These are phyloP conservation scores for Sungouiella blattae DNA, from an alignment of 805 yeast species.

Conservation along the genomic window DNA sequence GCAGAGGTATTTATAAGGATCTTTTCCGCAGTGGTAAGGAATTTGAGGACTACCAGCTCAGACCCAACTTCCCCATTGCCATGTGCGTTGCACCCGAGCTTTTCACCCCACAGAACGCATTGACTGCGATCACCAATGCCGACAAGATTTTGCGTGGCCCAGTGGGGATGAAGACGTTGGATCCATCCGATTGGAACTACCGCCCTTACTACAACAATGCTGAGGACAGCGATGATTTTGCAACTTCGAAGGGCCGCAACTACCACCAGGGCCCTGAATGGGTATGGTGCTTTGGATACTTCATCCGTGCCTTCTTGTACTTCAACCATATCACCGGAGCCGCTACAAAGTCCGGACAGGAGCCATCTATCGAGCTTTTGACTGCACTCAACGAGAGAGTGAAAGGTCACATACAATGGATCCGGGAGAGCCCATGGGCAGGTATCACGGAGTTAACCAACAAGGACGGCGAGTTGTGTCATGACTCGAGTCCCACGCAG, in stretches of 20 bases:
- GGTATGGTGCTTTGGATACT: constrained; percentile 91
- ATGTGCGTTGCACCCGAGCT: constrained; percentile 94
- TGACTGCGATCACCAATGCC: constrained; percentile 64
- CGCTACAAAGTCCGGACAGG: constrained; percentile 26
- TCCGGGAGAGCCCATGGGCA: constrained; percentile 80
- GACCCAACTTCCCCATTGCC: constrained; percentile 92
- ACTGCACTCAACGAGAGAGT: constrained; percentile 61
- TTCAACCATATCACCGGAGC: constrained; percentile 45
- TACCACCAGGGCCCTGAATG: constrained; percentile 99
- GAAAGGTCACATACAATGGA: constrained; percentile 64
- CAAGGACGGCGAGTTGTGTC: constrained; percentile 76
- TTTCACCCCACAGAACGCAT: constrained; percentile 60
- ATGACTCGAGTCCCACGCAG: constrained; percentile 91
- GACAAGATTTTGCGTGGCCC: constrained; percentile 81
- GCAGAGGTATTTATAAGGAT: constrained; percentile 95
- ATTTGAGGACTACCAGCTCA: constrained; percentile 87
- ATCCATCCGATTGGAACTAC: constrained; percentile 89
- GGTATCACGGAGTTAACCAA: constrained; percentile 92
- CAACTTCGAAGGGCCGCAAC: constrained; percentile 91
- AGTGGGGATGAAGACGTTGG: constrained; percentile 85
- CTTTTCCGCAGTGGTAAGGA: constrained; percentile 76
- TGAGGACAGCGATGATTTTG: constrained; percentile 79
- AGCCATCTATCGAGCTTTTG: constrained; percentile 49
- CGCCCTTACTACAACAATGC: constrained; percentile 84
- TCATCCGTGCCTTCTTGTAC: constrained; percentile 68